Conservation (phyloP, 2,329 filamentous ascomycete species). For the Trichophyton verrucosum region DNA sequence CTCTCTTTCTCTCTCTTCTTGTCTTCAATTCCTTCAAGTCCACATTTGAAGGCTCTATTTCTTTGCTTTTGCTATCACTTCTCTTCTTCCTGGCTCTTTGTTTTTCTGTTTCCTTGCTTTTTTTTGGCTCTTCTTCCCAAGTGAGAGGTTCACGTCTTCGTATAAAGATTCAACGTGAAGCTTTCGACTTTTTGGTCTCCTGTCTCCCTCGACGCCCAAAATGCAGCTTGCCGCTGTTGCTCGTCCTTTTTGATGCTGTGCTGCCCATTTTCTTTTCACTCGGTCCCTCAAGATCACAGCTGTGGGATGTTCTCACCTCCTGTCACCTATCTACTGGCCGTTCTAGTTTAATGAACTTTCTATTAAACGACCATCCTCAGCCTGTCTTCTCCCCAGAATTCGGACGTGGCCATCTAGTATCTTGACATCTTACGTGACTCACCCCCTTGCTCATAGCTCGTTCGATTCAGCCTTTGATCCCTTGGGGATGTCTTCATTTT, state of each 20-base stretch:
- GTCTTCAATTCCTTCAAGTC: neutral
- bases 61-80: neutral
- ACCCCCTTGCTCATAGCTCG: neutral
- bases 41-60: neutral
- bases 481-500: neutral
- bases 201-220: neutral
- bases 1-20: neutral
- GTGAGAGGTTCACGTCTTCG: neutral
- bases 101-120: neutral
- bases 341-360: neutral
- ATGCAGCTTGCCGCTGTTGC: conserved; percentile 2
- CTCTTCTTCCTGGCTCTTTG: neutral
- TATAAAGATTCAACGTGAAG: conserved; percentile 3
- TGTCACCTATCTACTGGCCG: neutral
- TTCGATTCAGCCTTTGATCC: neutral
- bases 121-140: neutral
- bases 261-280: neutral
- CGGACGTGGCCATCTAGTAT: neutral
- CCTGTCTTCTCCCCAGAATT: neutral
- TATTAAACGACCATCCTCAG: conserved; percentile 1
- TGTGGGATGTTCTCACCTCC: neutral
- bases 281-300: neutral
- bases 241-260: neutral
- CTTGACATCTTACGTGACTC: neutral
- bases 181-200: neutral